Conservation (phyloP, 305 asterid species). For the Fraxinus velutina region DNA sequence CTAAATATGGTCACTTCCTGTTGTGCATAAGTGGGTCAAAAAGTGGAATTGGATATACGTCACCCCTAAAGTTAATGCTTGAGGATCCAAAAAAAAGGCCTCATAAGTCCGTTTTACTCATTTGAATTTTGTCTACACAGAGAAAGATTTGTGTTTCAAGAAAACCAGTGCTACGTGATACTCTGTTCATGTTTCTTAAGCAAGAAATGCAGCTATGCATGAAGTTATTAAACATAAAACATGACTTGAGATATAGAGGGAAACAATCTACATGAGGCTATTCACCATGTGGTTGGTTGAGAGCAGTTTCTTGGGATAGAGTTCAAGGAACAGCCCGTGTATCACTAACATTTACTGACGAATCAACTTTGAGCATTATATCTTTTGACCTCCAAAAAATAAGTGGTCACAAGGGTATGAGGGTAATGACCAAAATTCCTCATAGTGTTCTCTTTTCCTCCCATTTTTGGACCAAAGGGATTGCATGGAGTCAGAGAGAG, state of each 20-base stretch:
- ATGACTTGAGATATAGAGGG: not conserved
- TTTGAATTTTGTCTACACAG: not conserved
- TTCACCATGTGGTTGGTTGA: not conserved
- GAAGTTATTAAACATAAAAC: not conserved
- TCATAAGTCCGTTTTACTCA: not conserved
- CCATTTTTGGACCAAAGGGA: constrained; percentile 6
- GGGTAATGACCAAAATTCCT: not conserved
- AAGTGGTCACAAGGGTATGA: constrained; percentile 2
- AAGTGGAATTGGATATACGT: not conserved
- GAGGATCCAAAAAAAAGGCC: not conserved
- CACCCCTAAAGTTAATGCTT: not conserved
- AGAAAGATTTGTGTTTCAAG: not conserved
- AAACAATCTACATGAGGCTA: not conserved
- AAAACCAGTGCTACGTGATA: not conserved
- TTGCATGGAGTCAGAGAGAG: not conserved
- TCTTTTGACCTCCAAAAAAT: not conserved
- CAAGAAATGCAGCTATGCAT: not conserved
- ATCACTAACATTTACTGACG: not conserved
- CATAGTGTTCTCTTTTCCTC: not conserved
- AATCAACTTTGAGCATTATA: not conserved
- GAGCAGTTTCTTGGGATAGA: not conserved
- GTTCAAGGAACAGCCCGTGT: not conserved
- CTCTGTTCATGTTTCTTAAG: not conserved
- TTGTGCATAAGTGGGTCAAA: not conserved
- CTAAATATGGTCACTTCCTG: not conserved